Evolutionary conservation across 2,329 filamentous ascomycete species (phyloP).

Genomic region (Colletotrichum cordylinicola): DNA sequence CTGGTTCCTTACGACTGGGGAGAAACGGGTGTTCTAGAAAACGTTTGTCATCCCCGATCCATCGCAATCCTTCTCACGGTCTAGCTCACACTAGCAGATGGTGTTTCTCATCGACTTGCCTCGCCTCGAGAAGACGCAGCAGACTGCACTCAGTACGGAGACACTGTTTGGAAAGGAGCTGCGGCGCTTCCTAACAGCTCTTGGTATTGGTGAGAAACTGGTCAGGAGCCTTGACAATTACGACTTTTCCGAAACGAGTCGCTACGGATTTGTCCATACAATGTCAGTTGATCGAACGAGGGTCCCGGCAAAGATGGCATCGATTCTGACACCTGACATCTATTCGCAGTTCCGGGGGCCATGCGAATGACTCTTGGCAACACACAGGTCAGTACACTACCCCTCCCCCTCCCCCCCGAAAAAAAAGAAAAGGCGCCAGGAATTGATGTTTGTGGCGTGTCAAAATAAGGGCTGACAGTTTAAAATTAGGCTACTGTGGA

Average conservation of each 20-base stretch:
- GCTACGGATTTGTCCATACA: constrained; percentile 83
- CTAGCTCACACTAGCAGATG: constrained; percentile 52
- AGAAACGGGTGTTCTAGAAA: constrained; percentile 83
- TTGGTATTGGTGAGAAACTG: constrained; percentile 68
- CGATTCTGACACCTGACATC: constrained; percentile 25
- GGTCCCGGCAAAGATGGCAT: not conserved
- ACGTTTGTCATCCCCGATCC: constrained; percentile 53
- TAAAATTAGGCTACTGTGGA: constrained; percentile 70
- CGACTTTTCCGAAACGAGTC: constrained; percentile 77
- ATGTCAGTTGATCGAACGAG: constrained; percentile 61
- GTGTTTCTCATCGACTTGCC: constrained; percentile 95
- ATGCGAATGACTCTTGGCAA: constrained; percentile 50
- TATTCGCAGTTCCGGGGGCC: constrained; percentile 58
- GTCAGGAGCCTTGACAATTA: constrained; percentile 75
- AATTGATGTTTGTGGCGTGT: not conserved
- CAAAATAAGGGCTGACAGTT: not conserved
- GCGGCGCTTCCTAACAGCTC: constrained; percentile 71
- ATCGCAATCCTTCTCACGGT: not conserved
- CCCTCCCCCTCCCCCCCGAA: not conserved
- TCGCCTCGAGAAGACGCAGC: constrained; percentile 48
- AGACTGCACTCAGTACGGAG: constrained; percentile 36
- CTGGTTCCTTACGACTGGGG: constrained; percentile 90
- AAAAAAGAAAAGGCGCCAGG: constrained; percentile 5
- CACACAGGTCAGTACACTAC: constrained; percentile 40
- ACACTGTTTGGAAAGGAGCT: constrained; percentile 72